These are phyloP conservation scores for Populus simonii DNA, from an alignment of 345 rosid genomes.

Conservation along the genomic window DNA sequence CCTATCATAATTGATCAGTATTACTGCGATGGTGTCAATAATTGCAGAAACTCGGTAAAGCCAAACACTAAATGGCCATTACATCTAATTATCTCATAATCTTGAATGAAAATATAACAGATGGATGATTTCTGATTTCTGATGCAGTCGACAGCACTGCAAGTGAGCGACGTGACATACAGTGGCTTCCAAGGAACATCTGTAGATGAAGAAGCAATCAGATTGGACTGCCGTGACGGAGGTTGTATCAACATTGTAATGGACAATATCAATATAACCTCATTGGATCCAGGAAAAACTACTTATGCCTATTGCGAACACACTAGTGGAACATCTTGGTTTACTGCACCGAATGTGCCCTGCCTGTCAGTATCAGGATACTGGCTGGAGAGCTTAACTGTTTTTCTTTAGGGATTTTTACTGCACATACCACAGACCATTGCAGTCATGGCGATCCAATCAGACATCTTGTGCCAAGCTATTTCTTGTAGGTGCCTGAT, in stretches of 20 bases:
- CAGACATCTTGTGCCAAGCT: too few relatives aligned
- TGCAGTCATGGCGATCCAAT: too few relatives aligned
- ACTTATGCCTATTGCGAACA: background rate
- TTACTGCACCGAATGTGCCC: background rate
- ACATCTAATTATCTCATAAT: too few relatives aligned
- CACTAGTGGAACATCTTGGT: background rate
- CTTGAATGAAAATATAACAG: too few relatives aligned
- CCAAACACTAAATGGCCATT: background rate
- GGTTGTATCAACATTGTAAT: background rate
- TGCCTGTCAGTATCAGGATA: background rate
- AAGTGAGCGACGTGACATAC: background rate
- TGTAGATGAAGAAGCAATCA: background rate
- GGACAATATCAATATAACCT: background rate
- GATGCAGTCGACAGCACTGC: background rate
- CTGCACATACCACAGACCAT: too few relatives aligned
- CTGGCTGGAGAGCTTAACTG: too few relatives aligned
- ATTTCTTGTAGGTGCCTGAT: too few relatives aligned
- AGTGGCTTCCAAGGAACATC: background rate
- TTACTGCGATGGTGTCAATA: background rate
- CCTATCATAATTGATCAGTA: slow-evolving; percentile 1
- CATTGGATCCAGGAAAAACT: background rate
- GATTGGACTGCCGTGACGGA: background rate
- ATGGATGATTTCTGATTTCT: too few relatives aligned
- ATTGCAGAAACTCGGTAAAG: background rate
- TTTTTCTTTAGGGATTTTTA: too few relatives aligned